Evolutionary conservation across 2,329 filamentous ascomycete genomes (phyloP), one percentile per base, ranked within the genome.

Genomic region (Sporothrix brunneoviolacea): DNA sequence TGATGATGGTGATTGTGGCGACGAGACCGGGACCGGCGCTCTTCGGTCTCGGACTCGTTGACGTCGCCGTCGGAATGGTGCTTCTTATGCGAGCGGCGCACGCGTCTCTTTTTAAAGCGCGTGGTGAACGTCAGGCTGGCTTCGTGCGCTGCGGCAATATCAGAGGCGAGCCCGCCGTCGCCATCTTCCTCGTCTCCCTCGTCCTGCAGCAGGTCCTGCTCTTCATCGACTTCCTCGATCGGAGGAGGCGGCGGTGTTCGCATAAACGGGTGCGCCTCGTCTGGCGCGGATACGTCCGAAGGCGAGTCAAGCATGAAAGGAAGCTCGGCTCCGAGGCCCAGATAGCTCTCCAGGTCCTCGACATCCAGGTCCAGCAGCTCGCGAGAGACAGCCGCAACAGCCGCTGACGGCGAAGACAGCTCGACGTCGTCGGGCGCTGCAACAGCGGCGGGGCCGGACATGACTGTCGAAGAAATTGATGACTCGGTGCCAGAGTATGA

Each of bases 371-470:
- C 63, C 22, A 74, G 65, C 43, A 81, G 66, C 58, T 79, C 73
- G 30, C 68, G 66, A 45, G 74, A 72, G 3, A 72, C 75, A n/a
- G 76, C 77, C 2, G 68, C 69, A 1, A 77, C 77, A 0, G 78
- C 78, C 1, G 77, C 74, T 28, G 77, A 80, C 5, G 74, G 72
- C 40, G 66, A 68, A 0, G 71, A 65, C 42, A 77, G 59, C 44
- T 71, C 63, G 40, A 72, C 65, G 13, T 65, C 60, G 36, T 60
- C 62, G 2, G 55, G 48, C 12, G 50, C 38, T 0, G 49, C 51
- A 12, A 54, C 52, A 1, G 49, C 52, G 18, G 43, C 13, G 3
- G 52, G 45, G 1, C 48, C 50, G 5, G 27, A 50, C 30, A 46
- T 10, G 2, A 48, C 46, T 2, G 52, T 36, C 15, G 43, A 50